Evolutionary conservation across 192 early-diverging fungal genomes (phyloP), one percentile per base, ranked within the genome.

Genomic region (Backusella australiensis): DNA sequence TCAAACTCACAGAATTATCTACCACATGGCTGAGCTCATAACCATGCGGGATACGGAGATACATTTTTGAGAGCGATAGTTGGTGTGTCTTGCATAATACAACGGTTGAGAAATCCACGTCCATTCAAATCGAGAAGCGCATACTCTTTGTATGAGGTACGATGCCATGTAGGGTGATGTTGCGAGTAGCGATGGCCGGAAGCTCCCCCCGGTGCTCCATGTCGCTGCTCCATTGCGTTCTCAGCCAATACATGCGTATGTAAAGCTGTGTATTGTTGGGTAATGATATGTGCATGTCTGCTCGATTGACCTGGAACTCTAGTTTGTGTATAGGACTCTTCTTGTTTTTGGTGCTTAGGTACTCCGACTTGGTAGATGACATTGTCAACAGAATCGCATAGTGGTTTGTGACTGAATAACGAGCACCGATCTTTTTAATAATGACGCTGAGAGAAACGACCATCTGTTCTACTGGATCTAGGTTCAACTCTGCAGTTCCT

Each of bases 251-350:
- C 21, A 83, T 49, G 34, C 82, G 76, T 2, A 67, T 23, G 73
- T 74, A 83, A 8, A 83, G n/a, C n/a, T 71, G 34, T 0, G 44
- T 67, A 29, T 80, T 32, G 6, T 72, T 70, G 3, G 78, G 73
- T 14, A 83, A 36, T 7, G 38, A 53, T 2, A 75, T 29, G 29
- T 29, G 29, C 29, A 29, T 29, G 0, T 29, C 29, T 29, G 29
- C 29, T 29, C 29, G 29, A 29, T 29, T 29, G 29, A 29, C 29
- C 1, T 29, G 29, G 1, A 1, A 29, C 29, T 29, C 29, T 29
- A 1, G 29, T 29, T 29, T 29, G 29, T 29, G 29, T 29, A 29
- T 29, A 29, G 29, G 29, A 29, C 29, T 29, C 29, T 29, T 29
- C 29, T 29, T 29, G 1, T 29, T 29, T 1, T 29, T 29, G 29